Base-by-base conservation (phyloP, 108 stramenopile species). In the Cyclotella sp. region DNA sequence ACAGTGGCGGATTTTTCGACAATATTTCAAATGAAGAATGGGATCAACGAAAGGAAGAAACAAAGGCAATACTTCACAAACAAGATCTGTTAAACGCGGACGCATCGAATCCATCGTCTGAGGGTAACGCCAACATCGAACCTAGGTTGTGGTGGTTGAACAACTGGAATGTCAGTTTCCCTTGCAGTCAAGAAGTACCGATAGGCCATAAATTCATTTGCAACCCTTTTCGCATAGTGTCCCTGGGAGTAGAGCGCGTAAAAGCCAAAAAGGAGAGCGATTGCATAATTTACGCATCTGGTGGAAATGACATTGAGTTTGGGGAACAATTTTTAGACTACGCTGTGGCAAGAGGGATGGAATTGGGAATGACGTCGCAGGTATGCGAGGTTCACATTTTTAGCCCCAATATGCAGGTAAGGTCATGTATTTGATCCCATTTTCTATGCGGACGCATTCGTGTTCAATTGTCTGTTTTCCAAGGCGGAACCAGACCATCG, bases 361-460 rank as follows among this genome's bases (percentile, higher is more conserved):
- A 72, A 60, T 21, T 59, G 30, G 11, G 45, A 73, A 14, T 44
- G 29, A 54, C 49, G n/a, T 15, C 52, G 62, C 13, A 21, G 40
- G 1, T 49, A 34, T 73, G 67, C 66, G 88, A 91, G 63, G 87
- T 91, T 53, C 90, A 91, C 59, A 77, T 79, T 44, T 91, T 91
- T 72, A 87, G 83, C 63, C 83, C 84, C 18, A 72, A 73, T 39
- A 53, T 16, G 24, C 15, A 58, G 57, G 67, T 51, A 24, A 30
- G 40, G 22, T 34, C 21, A 7, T 52, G 51, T 3, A 52, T 21
- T 21, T 6, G 5, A 30, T 72, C 42, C 16, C 52, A 52, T 13
- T 13, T 57, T 30, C 26, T 8, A 14, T 21, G 10, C 41, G 41
- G 39, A 60, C 24, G 34, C 34, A 72, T 5, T 59, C 57, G 27